A percentile compares a stretch with the other conserved stretches of the same genome.
phyloP scores from a whole-genome alignment of 306 rosid species.

The Mimosa pudica region DNA sequence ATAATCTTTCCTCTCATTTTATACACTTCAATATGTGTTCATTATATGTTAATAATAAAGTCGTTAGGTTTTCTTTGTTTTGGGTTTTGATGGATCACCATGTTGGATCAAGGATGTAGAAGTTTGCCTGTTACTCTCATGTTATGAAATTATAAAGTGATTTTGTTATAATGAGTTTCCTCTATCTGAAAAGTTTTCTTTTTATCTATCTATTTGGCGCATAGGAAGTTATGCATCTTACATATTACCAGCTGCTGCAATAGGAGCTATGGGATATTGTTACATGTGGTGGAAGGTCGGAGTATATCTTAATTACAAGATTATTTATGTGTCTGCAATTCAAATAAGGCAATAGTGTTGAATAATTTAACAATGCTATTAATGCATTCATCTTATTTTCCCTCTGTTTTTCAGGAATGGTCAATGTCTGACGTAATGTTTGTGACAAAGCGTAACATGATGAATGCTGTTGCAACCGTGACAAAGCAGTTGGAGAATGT shows the following conservation, averaged over 20 bases:
- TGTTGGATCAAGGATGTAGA: not conserved
- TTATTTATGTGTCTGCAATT: constrained; percentile 13
- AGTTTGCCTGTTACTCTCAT: not conserved
- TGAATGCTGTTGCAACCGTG: constrained; percentile 64
- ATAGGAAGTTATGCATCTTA: constrained; percentile 70
- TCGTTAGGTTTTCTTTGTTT: not conserved
- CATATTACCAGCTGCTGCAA: constrained; percentile 73
- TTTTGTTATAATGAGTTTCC: not conserved
- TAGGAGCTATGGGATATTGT: constrained; percentile 84
- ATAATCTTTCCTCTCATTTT: not conserved
- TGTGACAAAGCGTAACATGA: constrained; percentile 81
- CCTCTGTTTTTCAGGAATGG: constrained; percentile 56
- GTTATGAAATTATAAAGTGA: not conserved
- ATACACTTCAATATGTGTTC: not conserved
- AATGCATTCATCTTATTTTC: not conserved
- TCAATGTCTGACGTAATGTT: constrained; percentile 82
- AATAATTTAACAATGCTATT: constrained; percentile 21
- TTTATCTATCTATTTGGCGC: constrained; percentile 20
- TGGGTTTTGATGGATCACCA: not conserved
- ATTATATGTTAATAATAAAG: not conserved
- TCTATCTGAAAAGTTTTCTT: not conserved
- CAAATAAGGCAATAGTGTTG: constrained; percentile 5
- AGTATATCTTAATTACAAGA: not conserved
- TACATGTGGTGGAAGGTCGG: constrained; percentile 85
- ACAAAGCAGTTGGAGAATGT: constrained; percentile 75